Percentiles rank a stretch among this genome's conserved stretches.
phyloP scores from a whole-genome alignment of 2,329 filamentous ascomycete genomes.

The Trichophaea hybrida region DNA sequence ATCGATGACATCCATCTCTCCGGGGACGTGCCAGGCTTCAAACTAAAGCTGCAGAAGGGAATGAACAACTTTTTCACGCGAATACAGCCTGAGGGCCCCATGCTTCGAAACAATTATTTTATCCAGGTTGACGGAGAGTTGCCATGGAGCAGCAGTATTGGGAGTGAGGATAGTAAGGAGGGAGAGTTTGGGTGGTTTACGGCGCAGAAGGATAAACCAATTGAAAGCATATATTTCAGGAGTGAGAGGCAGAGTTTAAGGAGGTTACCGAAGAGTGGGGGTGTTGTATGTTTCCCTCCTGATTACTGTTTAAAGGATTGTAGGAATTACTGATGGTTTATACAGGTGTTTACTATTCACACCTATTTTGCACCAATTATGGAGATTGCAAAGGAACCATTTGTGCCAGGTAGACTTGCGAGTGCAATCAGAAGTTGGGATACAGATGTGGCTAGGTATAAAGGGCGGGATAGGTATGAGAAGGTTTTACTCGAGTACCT shows the following conservation, averaged over 20 bases:
- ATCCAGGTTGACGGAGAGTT: slow-evolving; percentile 69
- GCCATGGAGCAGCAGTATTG: slow-evolving; percentile 63
- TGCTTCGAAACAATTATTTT: slow-evolving; percentile 50
- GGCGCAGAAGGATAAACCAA: slow-evolving; percentile 56
- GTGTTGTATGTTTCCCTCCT: slow-evolving; percentile 29
- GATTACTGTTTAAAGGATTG: neutral
- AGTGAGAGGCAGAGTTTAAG: slow-evolving; percentile 60
- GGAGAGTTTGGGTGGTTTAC: slow-evolving; percentile 55
- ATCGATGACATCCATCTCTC: slow-evolving; percentile 66
- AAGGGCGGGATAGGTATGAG: slow-evolving; percentile 60
- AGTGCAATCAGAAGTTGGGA: slow-evolving; percentile 71
- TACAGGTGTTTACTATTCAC: slow-evolving; percentile 56
- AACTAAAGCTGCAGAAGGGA: slow-evolving; percentile 56
- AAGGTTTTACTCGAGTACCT: slow-evolving; percentile 62
- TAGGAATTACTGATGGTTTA: slow-evolving; percentile 29
- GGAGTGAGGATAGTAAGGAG: slow-evolving; percentile 48
- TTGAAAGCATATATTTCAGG: slow-evolving; percentile 62
- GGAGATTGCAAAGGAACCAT: slow-evolving; percentile 53
- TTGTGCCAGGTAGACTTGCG: slow-evolving; percentile 63
- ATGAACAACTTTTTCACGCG: slow-evolving; percentile 72
- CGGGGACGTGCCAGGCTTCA: slow-evolving; percentile 59
- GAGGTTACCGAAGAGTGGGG: slow-evolving; percentile 44
- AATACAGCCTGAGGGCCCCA: slow-evolving; percentile 50
- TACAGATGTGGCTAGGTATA: slow-evolving; percentile 60
- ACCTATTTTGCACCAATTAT: slow-evolving; percentile 65